phyloP scores from a whole-genome alignment of 1,139 yeast genomes.

The Sporopachydermia cereana region DNA sequence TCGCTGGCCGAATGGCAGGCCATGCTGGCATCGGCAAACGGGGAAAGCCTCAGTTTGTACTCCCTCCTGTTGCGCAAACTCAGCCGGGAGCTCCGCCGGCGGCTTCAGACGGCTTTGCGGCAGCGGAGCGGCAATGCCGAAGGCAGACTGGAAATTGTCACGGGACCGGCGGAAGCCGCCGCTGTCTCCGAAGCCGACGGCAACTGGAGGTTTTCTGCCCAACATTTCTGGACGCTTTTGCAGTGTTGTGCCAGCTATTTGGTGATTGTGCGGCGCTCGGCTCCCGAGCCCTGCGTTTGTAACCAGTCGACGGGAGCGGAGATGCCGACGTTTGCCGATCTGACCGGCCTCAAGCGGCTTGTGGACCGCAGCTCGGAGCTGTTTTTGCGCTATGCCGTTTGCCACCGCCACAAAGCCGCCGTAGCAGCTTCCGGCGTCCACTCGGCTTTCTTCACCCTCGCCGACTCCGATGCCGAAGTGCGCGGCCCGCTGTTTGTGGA shows the following conservation, averaged over 20 bases:
- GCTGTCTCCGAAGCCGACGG: neutral
- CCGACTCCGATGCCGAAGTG: neutral
- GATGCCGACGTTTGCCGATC: neutral
- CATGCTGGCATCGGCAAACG: neutral
- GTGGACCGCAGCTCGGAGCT: neutral
- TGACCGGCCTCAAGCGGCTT: neutral
- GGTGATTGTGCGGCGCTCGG: neutral
- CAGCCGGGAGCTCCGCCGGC: no score
- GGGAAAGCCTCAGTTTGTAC: neutral
- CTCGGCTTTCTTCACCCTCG: no score
- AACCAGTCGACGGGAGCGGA: neutral
- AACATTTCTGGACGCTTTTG: neutral
- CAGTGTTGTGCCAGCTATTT: neutral
- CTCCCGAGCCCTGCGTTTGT: no score
- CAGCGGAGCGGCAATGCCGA: no score
- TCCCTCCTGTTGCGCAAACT: neutral
- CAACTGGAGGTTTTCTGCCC: neutral
- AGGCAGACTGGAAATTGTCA: neutral
- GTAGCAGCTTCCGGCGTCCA: neutral
- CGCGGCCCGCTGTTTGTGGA: neutral
- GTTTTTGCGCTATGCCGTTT: neutral
- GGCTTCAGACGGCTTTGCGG: no score
- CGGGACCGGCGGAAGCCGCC: no score
- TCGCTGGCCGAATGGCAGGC: neutral
- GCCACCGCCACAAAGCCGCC: neutral